phyloP scores from a whole-genome alignment of 495 filamentous ascomycete species.

The Aspergillus biplanus region DNA sequence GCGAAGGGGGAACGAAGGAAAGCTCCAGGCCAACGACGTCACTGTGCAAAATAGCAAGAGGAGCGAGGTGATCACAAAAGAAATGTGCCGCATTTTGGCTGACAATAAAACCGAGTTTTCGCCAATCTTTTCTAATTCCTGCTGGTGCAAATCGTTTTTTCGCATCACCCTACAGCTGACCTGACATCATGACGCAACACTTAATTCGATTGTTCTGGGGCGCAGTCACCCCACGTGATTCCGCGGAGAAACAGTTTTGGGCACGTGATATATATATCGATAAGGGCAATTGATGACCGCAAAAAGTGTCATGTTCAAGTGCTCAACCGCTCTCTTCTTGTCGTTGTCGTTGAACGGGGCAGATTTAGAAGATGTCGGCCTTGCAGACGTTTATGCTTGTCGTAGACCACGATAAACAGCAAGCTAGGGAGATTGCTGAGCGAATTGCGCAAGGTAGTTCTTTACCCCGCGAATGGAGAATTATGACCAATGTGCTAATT shows the following conservation, averaged over 20 bases:
- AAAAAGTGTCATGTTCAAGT: conserved; percentile 30
- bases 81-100: conserved; percentile 14
- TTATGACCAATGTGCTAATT: conserved; percentile 13
- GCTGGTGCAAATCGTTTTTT: not conserved
- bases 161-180: not conserved
- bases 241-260: not conserved
- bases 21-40: conserved; percentile 19
- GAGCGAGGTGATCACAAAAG: conserved; percentile 9
- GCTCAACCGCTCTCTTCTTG: conserved; percentile 11
- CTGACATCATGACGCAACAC: conserved; percentile 21
- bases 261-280: conserved; percentile 28
- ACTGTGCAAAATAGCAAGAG: conserved; percentile 20
- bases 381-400: conserved; percentile 68
- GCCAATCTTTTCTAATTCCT: conserved; percentile 1
- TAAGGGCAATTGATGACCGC: conserved; percentile 32
- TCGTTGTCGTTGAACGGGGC: conserved; percentile 7
- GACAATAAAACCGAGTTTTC: conserved; percentile 1
- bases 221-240: conserved; percentile 11
- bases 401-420: conserved; percentile 63
- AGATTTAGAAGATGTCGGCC: conserved; percentile 57
- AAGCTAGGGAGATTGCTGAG: conserved; percentile 61
- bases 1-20: conserved; percentile 19
- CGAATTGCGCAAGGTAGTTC: conserved; percentile 58
- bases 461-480: conserved; percentile 15
- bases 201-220: not conserved